Conservation (phyloP, 2,329 filamentous ascomycete genomes). For the Xylaria sp. region DNA sequence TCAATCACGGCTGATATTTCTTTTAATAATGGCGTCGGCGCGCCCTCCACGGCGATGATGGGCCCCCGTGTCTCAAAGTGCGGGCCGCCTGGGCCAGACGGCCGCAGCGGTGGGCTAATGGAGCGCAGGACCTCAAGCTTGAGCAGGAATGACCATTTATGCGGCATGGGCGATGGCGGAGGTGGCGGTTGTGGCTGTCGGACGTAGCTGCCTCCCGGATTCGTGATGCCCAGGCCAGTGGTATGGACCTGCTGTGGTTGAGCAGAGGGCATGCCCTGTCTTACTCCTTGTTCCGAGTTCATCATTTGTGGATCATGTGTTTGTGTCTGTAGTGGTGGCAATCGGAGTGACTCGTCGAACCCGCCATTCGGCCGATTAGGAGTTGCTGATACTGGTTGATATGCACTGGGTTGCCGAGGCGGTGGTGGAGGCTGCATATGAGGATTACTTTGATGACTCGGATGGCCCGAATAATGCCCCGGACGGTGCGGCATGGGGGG, state of each 20-base stretch:
- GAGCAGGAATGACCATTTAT: conserved; percentile 71
- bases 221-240: conserved; percentile 39
- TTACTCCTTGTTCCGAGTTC: conserved; percentile 34
- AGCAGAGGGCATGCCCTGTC: conserved; percentile 28
- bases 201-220: conserved; percentile 17
- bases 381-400: conserved; percentile 48
- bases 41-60: conserved; percentile 85
- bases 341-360: conserved; percentile 64
- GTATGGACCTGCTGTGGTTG: conserved; percentile 26
- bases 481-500: conserved; percentile 40
- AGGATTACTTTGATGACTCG: conserved; percentile 30
- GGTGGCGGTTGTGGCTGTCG: conserved; percentile 29
- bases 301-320: conserved; percentile 46
- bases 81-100: conserved; percentile 49
- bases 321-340: conserved; percentile 64
- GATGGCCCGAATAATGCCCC: conserved; percentile 29
- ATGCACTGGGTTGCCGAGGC: conserved; percentile 57
- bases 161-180: conserved; percentile 29
- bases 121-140: conserved; percentile 81
- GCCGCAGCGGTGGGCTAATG: conserved; percentile 75
- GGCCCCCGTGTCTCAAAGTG: conserved; percentile 70
- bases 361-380: conserved; percentile 56
- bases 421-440: conserved; percentile 68
- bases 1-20: conserved; percentile 73
- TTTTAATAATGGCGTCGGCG: conserved; percentile 61